Evolutionary conservation across 306 rosid species (phyloP), one percentile per base, ranked within the genome.

Genomic region (Neltuma alba): DNA sequence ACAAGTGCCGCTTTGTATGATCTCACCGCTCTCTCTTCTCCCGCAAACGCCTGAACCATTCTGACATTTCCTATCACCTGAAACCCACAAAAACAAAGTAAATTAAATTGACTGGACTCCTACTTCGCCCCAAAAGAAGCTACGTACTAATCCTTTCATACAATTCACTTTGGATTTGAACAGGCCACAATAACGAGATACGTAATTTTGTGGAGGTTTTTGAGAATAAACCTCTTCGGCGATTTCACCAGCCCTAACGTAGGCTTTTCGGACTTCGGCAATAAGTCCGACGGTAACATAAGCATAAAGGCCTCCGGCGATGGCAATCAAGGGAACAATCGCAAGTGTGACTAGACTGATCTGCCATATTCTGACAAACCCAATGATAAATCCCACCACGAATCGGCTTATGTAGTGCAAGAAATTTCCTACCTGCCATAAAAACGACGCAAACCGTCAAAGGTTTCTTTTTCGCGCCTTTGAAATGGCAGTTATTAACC

Each of bases 1-100:
- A 80, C 72, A 1, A 92, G 95, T 42, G 99, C 97, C 16, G 84
- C 84, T 81, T 66, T 91, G 71, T 95, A 95, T 70, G 89, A 81
- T 79, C 71, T 88, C 42, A 95, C 97, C 6, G 99, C 97, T 62
- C 79, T 87, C 76, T 95, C 98, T 86, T 95, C 99, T 78, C 97
- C 99, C 2, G 96, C 91, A 91, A 95, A 95, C 80, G 99, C 99
- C 83, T 95, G 99, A 0, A 95, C 99, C 33, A 93, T 95, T 78
- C 99, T 89, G 45, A 95, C 97, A 81, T 95, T 95, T 25, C 97
- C 99, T 41, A 94, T 88, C 40, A 94, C 94, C 98, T 94, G 85
- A 79, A 70, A 70, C 34, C 61, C 80, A 77, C 72, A 71, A n/a
- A 45, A 37, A 52, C 7, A 9, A 54, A 54, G 27, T 41, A 44